Conservation (phyloP, 2,329 filamentous ascomycete genomes). For the Botrytis byssoidea region DNA sequence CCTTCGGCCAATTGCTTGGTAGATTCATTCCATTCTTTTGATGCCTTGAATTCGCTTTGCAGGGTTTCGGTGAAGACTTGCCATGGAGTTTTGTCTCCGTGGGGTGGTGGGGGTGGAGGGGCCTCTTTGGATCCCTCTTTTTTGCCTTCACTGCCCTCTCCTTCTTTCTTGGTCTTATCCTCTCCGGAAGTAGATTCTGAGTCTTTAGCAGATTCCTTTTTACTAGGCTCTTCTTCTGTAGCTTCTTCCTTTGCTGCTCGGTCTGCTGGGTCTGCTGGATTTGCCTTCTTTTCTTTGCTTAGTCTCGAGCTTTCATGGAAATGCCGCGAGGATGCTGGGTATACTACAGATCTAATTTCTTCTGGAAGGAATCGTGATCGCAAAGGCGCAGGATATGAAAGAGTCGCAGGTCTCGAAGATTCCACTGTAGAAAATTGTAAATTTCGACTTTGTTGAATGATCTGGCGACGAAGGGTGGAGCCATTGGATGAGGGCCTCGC, state of each 20-base stretch:
- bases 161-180: conserved; percentile 34
- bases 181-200: conserved; percentile 28
- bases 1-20: conserved; percentile 91
- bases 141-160: conserved; percentile 33
- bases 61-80: conserved; percentile 99
- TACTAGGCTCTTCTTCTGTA: conserved; percentile 22
- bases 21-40: conserved; percentile 98
- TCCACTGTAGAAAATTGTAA: conserved; percentile 34
- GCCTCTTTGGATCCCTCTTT: conserved; percentile 48
- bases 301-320: conserved; percentile 34
- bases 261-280: conserved; percentile 21
- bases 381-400: conserved; percentile 41
- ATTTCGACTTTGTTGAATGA: conserved; percentile 39
- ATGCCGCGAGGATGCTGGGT: conserved; percentile 23
- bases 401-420: conserved; percentile 41
- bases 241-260: conserved; percentile 21
- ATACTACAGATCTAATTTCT: conserved; percentile 27
- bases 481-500: conserved; percentile 38
- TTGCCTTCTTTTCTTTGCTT: conserved; percentile 33
- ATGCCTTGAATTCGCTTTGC: conserved; percentile 88
- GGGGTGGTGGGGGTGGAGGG: conserved; percentile 82
- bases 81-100: conserved; percentile 98
- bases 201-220: conserved; percentile 28
- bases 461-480: conserved; percentile 38
- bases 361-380: conserved; percentile 43